phyloP scores from a whole-genome alignment of 768 basidiomycete species.

The Lentinula sp. region DNA sequence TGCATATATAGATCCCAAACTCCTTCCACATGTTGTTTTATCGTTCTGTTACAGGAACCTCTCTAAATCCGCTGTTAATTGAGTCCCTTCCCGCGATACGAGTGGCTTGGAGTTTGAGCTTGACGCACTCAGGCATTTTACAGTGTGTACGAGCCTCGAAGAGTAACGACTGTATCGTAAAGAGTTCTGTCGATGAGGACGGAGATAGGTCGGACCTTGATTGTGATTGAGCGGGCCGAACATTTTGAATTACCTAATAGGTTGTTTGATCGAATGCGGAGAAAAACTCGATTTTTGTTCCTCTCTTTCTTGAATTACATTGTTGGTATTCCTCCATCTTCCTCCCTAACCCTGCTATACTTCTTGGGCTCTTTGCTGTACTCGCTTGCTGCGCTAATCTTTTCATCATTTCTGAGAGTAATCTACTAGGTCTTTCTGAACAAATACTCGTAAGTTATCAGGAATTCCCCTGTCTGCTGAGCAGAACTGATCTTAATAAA shows the following conservation, averaged over 20 bases:
- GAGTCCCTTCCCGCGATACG: neutral
- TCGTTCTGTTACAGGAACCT: neutral
- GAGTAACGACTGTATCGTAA: no score
- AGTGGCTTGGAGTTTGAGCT: no score
- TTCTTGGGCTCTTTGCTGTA: neutral
- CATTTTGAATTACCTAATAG: neutral
- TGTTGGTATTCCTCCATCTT: neutral
- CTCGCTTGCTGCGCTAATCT: no score
- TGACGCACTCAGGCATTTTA: neutral
- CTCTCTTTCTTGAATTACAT: neutral
- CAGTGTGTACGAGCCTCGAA: no score
- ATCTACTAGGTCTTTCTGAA: no score
- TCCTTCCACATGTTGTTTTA: neutral
- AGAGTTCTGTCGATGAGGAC: no score
- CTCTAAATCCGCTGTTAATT: neutral
- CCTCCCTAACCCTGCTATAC: no score
- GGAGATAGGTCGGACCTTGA: neutral
- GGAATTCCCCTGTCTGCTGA: neutral
- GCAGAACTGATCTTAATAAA: neutral
- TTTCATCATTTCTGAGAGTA: no score
- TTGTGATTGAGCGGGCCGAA: neutral
- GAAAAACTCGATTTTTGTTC: neutral
- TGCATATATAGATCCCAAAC: neutral
- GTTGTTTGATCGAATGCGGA: neutral
- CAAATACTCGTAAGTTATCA: neutral